Conservation (phyloP, 2,329 filamentous ascomycete species). For the Whalleya microplaca region DNA sequence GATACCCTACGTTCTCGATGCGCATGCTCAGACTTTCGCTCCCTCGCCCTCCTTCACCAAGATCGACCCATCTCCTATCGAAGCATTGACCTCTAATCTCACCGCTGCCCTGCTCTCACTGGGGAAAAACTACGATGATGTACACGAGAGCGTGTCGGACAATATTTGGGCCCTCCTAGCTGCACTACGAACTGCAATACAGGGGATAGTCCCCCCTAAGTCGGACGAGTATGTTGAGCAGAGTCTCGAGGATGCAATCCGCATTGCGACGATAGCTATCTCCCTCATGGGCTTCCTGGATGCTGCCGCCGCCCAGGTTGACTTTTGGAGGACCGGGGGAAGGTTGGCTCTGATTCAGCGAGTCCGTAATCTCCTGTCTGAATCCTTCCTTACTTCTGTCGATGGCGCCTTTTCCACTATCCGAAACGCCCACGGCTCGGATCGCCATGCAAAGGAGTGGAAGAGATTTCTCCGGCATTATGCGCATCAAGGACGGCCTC, state of each 20-base stretch:
- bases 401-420: constrained; percentile 91
- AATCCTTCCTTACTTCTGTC: constrained; percentile 81
- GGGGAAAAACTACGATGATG: constrained; percentile 70
- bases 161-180: constrained; percentile 74
- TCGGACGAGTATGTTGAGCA: constrained; percentile 60
- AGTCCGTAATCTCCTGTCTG: constrained; percentile 75
- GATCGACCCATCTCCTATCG: constrained; percentile 86
- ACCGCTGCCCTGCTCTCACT: constrained; percentile 81
- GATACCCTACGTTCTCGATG: constrained; percentile 82
- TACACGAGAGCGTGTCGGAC: constrained; percentile 68
- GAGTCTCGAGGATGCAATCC: constrained; percentile 67
- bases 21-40: constrained; percentile 76
- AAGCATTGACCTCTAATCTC: constrained; percentile 78
- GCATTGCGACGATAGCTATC: constrained; percentile 75
- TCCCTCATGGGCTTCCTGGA: constrained; percentile 91
- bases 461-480: constrained; percentile 85
- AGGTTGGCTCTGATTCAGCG: constrained; percentile 73
- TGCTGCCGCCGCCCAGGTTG: constrained; percentile 74
- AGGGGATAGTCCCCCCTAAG: constrained; percentile 56
- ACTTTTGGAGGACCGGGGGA: constrained; percentile 80
- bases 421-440: constrained; percentile 72
- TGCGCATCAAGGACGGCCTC: constrained; percentile 73
- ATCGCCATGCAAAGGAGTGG: constrained; percentile 78
- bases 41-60: constrained; percentile 81
- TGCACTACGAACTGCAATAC: constrained; percentile 67